Evolutionary conservation across 176 grass and related monocot genomes (phyloP).

Genomic region (Musa schizocarpa): DNA sequence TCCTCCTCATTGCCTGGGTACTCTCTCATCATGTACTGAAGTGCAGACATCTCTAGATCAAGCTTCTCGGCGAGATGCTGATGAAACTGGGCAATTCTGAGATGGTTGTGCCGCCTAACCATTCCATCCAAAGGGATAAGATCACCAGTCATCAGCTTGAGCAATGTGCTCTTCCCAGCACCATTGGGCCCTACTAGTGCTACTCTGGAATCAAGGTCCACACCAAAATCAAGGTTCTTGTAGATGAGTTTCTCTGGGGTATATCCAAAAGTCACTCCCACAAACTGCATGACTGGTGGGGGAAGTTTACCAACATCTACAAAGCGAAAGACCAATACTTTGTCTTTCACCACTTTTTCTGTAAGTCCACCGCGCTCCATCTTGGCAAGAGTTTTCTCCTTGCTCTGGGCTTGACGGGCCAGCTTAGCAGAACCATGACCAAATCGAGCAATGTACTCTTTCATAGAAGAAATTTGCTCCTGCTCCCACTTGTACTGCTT

Average conservation of each 20-base stretch:
- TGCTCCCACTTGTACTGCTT: slow-evolving; percentile 98
- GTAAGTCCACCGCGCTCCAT: slow-evolving; percentile 95
- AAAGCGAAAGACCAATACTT: slow-evolving; percentile 62
- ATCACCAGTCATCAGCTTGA: slow-evolving; percentile 91
- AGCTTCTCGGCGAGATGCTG: slow-evolving; percentile 83
- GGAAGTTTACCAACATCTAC: slow-evolving; percentile 77
- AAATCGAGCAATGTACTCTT: slow-evolving; percentile 89
- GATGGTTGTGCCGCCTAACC: slow-evolving; percentile 91
- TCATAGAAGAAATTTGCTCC: slow-evolving; percentile 84
- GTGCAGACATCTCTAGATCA: slow-evolving; percentile 64
- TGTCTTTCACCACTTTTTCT: slow-evolving; percentile 64
- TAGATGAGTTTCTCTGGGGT: slow-evolving; percentile 72
- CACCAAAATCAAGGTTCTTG: slow-evolving; percentile 79
- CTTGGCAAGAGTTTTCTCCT: slow-evolving; percentile 95
- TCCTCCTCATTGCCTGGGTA: slow-evolving; percentile 90
- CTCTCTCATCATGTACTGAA: slow-evolving; percentile 79
- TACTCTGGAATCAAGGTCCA: slow-evolving; percentile 78
- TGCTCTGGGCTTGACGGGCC: slow-evolving; percentile 78
- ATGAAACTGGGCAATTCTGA: slow-evolving; percentile 78
- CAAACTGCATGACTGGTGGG: slow-evolving; percentile 81
- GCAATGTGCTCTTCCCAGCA: slow-evolving; percentile 82
- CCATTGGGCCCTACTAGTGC: slow-evolving; percentile 82
- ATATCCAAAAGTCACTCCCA: slow-evolving; percentile 81
- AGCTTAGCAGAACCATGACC: slow-evolving; percentile 89
- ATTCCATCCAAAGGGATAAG: slow-evolving; percentile 61